Evolutionary conservation across 495 filamentous ascomycete genomes (phyloP).

Genomic region (Parmelia sp.): DNA sequence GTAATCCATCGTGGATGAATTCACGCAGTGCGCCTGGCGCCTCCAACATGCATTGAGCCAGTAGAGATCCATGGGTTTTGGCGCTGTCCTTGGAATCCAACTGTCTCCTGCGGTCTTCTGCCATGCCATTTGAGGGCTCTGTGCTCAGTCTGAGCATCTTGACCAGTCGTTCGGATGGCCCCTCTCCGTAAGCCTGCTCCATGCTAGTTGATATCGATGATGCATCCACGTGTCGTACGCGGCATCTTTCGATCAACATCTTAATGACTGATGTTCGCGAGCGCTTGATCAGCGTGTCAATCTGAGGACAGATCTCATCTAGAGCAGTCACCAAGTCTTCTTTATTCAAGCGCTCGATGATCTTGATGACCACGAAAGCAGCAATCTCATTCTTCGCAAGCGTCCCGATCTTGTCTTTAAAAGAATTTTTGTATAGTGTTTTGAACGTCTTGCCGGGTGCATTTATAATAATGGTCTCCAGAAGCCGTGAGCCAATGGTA

Average conservation of each 20-base stretch:
- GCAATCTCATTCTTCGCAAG: constrained; percentile 85
- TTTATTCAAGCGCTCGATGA: constrained; percentile 75
- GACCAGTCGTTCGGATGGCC: constrained; percentile 48
- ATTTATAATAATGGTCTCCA: constrained; percentile 74
- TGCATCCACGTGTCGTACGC: constrained; percentile 57
- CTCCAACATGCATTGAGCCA: constrained; percentile 59
- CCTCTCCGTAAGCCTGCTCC: constrained; percentile 49
- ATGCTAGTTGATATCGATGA: constrained; percentile 55
- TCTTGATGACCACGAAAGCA: constrained; percentile 70
- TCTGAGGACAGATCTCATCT: constrained; percentile 58
- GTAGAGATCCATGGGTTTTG: constrained; percentile 57
- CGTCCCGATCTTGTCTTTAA: constrained; percentile 66
- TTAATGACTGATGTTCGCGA: constrained; percentile 71
- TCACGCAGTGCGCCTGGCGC: constrained; percentile 50
- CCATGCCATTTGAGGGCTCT: constrained; percentile 26
- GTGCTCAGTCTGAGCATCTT: constrained; percentile 51
- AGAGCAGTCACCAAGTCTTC: constrained; percentile 71
- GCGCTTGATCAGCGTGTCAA: constrained; percentile 62
- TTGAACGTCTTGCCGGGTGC: constrained; percentile 88
- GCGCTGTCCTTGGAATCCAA: constrained; percentile 34
- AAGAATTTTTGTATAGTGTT: constrained; percentile 63
- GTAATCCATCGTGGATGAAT: constrained; percentile 51
- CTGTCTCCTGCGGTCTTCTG: constrained; percentile 35
- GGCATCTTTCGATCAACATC: constrained; percentile 74
- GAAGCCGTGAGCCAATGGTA: constrained; percentile 76